Base-by-base conservation (phyloP, 2,329 filamentous ascomycete species). In the Colletotrichum incanum region DNA sequence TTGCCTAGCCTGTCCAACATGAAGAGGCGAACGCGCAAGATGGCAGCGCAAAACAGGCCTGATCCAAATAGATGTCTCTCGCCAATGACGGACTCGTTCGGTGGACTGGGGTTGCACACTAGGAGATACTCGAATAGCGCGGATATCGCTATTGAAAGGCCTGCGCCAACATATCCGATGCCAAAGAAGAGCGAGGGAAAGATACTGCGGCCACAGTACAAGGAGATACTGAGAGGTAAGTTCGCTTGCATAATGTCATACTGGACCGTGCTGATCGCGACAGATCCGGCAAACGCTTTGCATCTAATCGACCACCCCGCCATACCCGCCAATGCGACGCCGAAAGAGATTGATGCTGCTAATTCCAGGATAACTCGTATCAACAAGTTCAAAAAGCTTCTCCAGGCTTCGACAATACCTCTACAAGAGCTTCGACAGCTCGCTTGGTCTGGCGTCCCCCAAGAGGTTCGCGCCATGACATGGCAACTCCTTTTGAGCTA, bases 401-500 rank as follows among this genome's bases (percentile, higher is more conserved):
- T 99, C 8, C 96, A 99, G 83, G 91, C 96, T 28, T 98, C 94
- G 50, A 95, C 94, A 1, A 96, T 99, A 77, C 92, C 94, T 2
- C 84, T 98, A 2, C 86, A 93, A 23, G 96, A 98, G 65, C 87
- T 99, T 31, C 90, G 96, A 74, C 88, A 94, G 70, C 87, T 95
- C 41, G 95, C 96, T 39, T 99, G 97, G 96, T 96, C 95, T 64
- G 96, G 96, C 16, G 90, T 98, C 45, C 97, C 96, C 0, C 93
- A 94, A 77, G 97, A 99, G 84, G 95, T 99, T 23, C 94, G 97
- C 67, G 94, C 96, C 62, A 98, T 99, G 93, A 96, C 96, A n/a
- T 99, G 96, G 96, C 95, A 98, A 82, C 87, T 99, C 31, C 87
- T 99, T 26, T 90, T 99, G 31, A 96, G 96, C 70, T 99, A 99